These are phyloP conservation scores for Solanum chacoense DNA, from an alignment of 305 asterid species.

Conservation along the genomic window DNA sequence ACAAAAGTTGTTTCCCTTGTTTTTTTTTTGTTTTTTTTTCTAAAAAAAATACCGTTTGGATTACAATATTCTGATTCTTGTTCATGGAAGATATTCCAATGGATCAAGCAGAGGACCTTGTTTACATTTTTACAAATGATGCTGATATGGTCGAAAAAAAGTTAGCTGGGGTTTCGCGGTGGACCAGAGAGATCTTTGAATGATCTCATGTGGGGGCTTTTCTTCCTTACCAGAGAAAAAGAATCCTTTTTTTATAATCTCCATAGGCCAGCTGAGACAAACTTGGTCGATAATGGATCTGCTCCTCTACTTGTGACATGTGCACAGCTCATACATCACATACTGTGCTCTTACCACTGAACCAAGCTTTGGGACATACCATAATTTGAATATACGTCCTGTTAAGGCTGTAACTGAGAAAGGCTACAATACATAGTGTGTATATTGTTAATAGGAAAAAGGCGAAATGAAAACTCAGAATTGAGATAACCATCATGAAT, in stretches of 20 bases:
- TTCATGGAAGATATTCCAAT: slow-evolving; percentile 17
- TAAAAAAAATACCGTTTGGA: neutral
- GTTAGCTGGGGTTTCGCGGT: neutral
- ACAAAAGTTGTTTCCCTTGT: slow-evolving; percentile 21
- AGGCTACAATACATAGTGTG: neutral
- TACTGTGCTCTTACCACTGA: neutral
- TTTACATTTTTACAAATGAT: slow-evolving; percentile 1
- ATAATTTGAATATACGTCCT: neutral
- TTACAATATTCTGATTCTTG: slow-evolving; percentile 38
- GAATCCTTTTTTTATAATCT: neutral
- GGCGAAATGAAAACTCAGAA: neutral
- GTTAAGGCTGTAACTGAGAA: neutral
- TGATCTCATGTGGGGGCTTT: slow-evolving; percentile 12
- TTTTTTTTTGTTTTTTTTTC: neutral
- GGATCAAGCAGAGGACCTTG: slow-evolving; percentile 6
- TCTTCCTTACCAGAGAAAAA: neutral
- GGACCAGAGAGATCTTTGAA: slow-evolving; percentile 11
- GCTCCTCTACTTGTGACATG: neutral
- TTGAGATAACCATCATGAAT: neutral
- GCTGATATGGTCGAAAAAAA: neutral
- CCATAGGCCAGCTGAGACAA: neutral
- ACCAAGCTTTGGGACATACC: neutral
- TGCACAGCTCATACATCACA: neutral
- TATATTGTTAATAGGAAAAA: neutral
- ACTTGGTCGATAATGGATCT: neutral